Conservation (phyloP, 139 green algal genomes). For the Edaphochlamys debaryana region DNA sequence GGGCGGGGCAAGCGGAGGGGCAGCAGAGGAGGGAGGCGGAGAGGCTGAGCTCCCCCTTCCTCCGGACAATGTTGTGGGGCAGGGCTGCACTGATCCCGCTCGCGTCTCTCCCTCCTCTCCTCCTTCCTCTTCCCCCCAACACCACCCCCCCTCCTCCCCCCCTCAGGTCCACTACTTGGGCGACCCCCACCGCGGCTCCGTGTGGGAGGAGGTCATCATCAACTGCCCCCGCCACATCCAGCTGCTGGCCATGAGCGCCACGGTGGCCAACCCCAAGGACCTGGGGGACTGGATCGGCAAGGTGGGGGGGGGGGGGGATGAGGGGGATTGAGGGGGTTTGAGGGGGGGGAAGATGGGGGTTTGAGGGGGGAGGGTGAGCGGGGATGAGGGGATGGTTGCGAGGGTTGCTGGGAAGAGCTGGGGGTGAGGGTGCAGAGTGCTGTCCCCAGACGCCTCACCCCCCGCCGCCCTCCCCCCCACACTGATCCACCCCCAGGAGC, state of each 20-base stretch:
- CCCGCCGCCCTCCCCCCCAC: no score
- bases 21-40: no score
- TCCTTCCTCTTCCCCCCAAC: background rate
- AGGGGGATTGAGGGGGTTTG: background rate
- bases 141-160: no score
- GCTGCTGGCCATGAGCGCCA: conserved; percentile 95
- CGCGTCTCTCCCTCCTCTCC: background rate
- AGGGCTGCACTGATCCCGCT: background rate
- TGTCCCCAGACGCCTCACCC: no score
- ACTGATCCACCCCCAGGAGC: conserved; percentile 69
- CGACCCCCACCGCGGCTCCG: conserved; percentile 80
- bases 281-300: conserved; percentile 93
- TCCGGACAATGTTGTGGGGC: no score
- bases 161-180: conserved; percentile 77
- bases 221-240: conserved; percentile 90
- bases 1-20: no score
- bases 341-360: background rate
- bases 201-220: conserved; percentile 99
- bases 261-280: conserved; percentile 93
- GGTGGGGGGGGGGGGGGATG: conserved; percentile 52
- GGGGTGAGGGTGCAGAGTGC: no score
- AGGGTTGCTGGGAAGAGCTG: no score
- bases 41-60: no score
- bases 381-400: background rate
- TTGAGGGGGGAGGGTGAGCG: background rate